Base-by-base conservation (phyloP, 768 basidiomycete species). In the Boletus fagicola region DNA sequence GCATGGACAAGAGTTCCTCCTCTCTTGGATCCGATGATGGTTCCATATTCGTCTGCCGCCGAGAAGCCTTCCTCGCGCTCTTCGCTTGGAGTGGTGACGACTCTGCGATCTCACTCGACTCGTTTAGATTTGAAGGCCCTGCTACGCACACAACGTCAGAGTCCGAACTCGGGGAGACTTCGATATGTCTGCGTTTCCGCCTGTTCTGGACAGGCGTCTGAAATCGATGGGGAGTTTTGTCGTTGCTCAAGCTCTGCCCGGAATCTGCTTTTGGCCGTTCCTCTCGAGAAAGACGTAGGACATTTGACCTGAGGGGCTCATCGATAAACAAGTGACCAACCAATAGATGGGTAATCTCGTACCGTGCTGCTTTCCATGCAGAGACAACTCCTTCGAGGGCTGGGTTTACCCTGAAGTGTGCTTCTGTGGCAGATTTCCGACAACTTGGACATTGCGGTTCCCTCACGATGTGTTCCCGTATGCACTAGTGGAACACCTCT, bases 291-390 rank as follows among this genome's bases (percentile, higher is more conserved):
- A 83, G 66, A 26, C 66, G 62, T 26, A 86, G 68, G 15, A 85
- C 62, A 43, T 68, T 76, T 8, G 78, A 64, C 54, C 84, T 86
- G 48, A 11, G 24, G 9, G 26, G 15, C 24, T 33, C 30, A 13
- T 60, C 4, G 2, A 43, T 52, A 18, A 59, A 46, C 30, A 26
- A 28, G 39, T 5, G 18, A 31, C 10, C 20, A 13, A 11, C 5
- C n/a, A n/a, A 18, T 22, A 3, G 43, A 38, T 12, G 20, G 5
- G 33, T 3, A 55, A 13, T 20, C 15, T 20, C 78, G 51, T 59
- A 92, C 91, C 92, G 83, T 22, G 86, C 82, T 36, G 70, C 71
- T 57, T 82, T 82, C 89, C 91, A 94, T n/a, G 83, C 77, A n/a
- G 76, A 71, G 3, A 90, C 81, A 12, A 79, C 79, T 58, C 84